These are phyloP conservation scores for Coemansia sp. DNA, from an alignment of 192 early-diverging fungal species.

Conservation along the genomic window DNA sequence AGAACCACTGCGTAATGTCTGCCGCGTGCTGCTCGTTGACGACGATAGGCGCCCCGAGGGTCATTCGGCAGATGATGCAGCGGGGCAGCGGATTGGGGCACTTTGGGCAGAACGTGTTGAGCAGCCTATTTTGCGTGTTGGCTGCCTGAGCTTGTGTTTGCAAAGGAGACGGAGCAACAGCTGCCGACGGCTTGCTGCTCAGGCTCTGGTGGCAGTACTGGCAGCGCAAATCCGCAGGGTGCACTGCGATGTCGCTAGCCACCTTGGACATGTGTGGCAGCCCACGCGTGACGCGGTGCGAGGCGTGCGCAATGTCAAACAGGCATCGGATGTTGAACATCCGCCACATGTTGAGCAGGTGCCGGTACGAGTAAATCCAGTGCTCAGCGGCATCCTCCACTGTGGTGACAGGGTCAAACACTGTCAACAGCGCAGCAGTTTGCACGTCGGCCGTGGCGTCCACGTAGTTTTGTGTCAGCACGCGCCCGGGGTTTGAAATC, in stretches of 20 bases:
- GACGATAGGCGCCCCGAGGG: constrained; percentile 41
- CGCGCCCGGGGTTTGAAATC: constrained; percentile 62
- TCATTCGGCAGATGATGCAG: constrained; percentile 51
- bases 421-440: constrained; percentile 72
- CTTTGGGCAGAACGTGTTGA: constrained; percentile 41
- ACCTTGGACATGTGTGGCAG: constrained; percentile 55
- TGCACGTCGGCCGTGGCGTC: constrained; percentile 90
- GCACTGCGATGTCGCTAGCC: constrained; percentile 57
- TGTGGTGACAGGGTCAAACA: constrained; percentile 45
- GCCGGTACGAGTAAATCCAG: constrained; percentile 71
- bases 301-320: constrained; percentile 88
- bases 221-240: constrained; percentile 83
- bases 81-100: constrained; percentile 45
- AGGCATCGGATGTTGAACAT: constrained; percentile 81
- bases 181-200: not conserved
- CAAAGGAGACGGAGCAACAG: not conserved
- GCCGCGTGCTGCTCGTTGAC: not conserved
- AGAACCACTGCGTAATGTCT: constrained; percentile 90
- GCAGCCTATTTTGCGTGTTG: constrained; percentile 27
- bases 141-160: not conserved
- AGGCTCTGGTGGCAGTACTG: constrained; percentile 76
- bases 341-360: constrained; percentile 83
- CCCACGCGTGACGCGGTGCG: constrained; percentile 43
- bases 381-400: constrained; percentile 35
- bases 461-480: constrained; percentile 76